Base-by-base conservation (phyloP, 2,329 filamentous ascomycete species). In the Cladophialophora psammophila region DNA sequence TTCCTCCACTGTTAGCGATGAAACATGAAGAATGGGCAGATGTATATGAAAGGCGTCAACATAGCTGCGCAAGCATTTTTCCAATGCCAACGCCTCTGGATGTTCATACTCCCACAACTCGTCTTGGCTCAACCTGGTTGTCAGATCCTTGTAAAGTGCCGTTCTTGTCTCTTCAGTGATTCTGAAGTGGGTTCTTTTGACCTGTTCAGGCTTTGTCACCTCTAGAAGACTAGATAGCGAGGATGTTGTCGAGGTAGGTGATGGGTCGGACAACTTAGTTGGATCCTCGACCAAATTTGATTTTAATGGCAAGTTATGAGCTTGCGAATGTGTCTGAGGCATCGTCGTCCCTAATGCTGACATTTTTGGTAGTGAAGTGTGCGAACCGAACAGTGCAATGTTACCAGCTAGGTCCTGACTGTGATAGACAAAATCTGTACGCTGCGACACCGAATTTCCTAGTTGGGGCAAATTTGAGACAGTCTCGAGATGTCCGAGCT, bases 61-160 rank as follows among this genome's bases (percentile, higher is more conserved):
- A n/a, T 56, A 56, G 32, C 20, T 56, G 13, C 53, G 53, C 53
- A 56, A 13, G 53, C 32, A 56, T 31, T 35, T 56, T 31, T 56
- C 20, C 53, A 56, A 15, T 32, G 7, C n/a, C 7, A 31, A 9
- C 31, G 53, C 32, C 3, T n/a, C 31, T 6, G 53, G 53, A 31
- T 2, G 2, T 6, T 34, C 13, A 34, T n/a, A 56, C 6, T 34
- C 32, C 20, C 15, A n/a, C 53, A 35, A 6, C 15, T 31, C 53
- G 9, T 56, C 53, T n/a, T 10, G n/a, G 6, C 6, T 31, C 4
- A 56, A 35, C 15, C 53, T 56, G 20, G 53, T 8, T 8, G 31
- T 32, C 20, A 56, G 15, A 32, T 56, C 53, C 15, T 3, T 8
- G 9, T 20, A 56, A 18, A 56, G 15, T 26, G 20, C 15, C 13